phyloP scores from a whole-genome alignment of 768 basidiomycete genomes.

The Leccinellum luteum region DNA sequence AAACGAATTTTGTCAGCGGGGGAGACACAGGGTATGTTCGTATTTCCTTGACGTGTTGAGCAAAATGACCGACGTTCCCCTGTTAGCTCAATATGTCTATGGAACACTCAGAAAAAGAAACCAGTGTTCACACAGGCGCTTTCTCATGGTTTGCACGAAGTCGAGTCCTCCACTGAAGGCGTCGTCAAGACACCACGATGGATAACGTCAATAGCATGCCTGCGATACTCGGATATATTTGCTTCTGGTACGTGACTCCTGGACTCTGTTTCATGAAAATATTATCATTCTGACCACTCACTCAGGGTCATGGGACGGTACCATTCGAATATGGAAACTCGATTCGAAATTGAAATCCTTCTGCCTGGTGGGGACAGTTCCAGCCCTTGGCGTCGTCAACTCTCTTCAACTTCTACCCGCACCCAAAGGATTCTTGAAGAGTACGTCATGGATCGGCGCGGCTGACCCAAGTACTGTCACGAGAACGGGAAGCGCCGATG shows the following conservation, averaged over 20 bases:
- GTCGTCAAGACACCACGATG: conserved; percentile 78
- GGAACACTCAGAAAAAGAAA: conserved; percentile 93
- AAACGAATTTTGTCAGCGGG: conserved; percentile 87
- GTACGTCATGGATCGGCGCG: conserved; percentile 40
- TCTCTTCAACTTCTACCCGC: conserved; percentile 77
- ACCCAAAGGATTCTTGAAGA: conserved; percentile 39
- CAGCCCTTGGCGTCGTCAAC: conserved; percentile 81
- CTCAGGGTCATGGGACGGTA: conserved; percentile 91
- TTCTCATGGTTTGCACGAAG: conserved; percentile 83
- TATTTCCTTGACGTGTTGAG: neutral
- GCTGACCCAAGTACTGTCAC: neutral
- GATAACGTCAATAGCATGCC: conserved; percentile 80
- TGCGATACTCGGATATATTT: conserved; percentile 89
- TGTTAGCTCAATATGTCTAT: conserved; percentile 77
- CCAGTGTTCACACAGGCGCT: conserved; percentile 83
- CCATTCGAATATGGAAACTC: conserved; percentile 88
- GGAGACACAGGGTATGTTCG: conserved; percentile 88
- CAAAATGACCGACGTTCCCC: neutral
- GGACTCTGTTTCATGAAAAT: neutral
- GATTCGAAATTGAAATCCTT: conserved; percentile 79
- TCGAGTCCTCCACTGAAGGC: conserved; percentile 70
- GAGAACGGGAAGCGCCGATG: neutral
- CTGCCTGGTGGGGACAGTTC: conserved; percentile 57
- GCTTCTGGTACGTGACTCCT: conserved; percentile 64
- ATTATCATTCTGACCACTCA: neutral